Evolutionary conservation across 2,329 filamentous ascomycete genomes (phyloP), one percentile per base, ranked within the genome.

Genomic region (Penicillium sclerotiorum): DNA sequence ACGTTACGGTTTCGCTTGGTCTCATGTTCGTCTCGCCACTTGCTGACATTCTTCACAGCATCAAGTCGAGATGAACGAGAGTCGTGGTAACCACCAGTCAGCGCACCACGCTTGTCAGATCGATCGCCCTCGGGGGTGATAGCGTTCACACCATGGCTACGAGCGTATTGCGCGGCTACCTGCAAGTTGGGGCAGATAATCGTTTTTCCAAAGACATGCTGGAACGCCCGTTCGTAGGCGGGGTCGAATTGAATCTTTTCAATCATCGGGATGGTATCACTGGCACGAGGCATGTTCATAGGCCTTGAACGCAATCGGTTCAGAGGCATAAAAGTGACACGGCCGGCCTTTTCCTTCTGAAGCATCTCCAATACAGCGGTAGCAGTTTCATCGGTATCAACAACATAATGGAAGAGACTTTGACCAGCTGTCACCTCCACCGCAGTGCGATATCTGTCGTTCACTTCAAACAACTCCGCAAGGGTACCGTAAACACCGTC

Each of bases 81-180:
- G 66, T 99, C 94, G 55, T 96, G 88, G 66, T 88, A 99, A 62
- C 94, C 94, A 77, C 94, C 94, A 41, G 91, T 96, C 77, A 99
- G 84, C 12, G 92, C 93, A 72, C 94, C 94, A 61, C 93, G 88
- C 75, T 95, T 96, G 73, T 96, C 95, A 1, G 91, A 92, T 25
- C 90, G 90, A 71, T 97, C 93, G 70, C 94, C 94, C 49, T 97
- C 92, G 3, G 90, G 88, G 0, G 94, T 99, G 58, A 99, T 96
- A 27, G 90, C 92, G 62, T 91, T 91, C 20, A 97, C 86, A 15
- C 89, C 89, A 63, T 97, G 93, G 62, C 89, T 95, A 63, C 93
- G 85, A 18, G 94, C 90, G 67, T 96, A 96, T 65, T 96, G 91
- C 11, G 88, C 84, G 40, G 92, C 94, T 50, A 96, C 84, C 41